Base-by-base conservation (phyloP, 2,329 filamentous ascomycete species). In the Ophiostoma himal-ulmi region DNA sequence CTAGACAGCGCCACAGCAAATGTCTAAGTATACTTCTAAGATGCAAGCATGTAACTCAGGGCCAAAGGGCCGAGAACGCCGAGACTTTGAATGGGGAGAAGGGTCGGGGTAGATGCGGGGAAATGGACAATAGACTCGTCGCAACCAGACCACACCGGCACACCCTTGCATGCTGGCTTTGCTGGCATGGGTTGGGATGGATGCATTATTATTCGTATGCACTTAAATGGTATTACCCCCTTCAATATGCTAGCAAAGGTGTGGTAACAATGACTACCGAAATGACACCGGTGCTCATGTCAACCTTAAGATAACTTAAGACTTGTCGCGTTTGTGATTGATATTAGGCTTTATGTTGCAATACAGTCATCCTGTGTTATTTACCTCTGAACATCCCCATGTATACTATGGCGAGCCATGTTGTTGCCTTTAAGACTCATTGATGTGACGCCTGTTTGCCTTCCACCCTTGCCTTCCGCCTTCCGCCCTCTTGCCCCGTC, bases 101-200 rank as follows among this genome's bases (percentile, higher is more conserved):
- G 57, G 26, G 22, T 62, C 57, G 57, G 57, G 57, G 57, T 62
- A 62, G 57, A 62, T 62, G 57, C 57, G 57, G 57, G 57, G 57
- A 62, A 62, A 62, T 62, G 57, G 57, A 62, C 26, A 48, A 48
- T 48, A 20, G 41, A 60, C 54, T 30, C 11, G 11, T 60, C 54
- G 22, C 11, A 14, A 44, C 41, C 17, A 60, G 54, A 60, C 54
- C 54, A 60, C 54, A 10, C 48, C 48, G 13, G 54, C 22, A 60
- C 54, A 60, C 54, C 26, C 52, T 54, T 54, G 52, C 52, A 22
- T 22, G 20, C 20, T 54, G n/a, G 20, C 37, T 54, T 22, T 60
- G 54, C 10, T 57, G 52, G 52, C 57, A 60, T 60, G 11, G 57
- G 26, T 36, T 62, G 7, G 57, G 1, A 6, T 26, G 57, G 57